Percentiles rank a stretch among this genome's conserved stretches.
Conservation (phyloP, 164 flowering plant genomes). For the Platanus orientalis region DNA sequence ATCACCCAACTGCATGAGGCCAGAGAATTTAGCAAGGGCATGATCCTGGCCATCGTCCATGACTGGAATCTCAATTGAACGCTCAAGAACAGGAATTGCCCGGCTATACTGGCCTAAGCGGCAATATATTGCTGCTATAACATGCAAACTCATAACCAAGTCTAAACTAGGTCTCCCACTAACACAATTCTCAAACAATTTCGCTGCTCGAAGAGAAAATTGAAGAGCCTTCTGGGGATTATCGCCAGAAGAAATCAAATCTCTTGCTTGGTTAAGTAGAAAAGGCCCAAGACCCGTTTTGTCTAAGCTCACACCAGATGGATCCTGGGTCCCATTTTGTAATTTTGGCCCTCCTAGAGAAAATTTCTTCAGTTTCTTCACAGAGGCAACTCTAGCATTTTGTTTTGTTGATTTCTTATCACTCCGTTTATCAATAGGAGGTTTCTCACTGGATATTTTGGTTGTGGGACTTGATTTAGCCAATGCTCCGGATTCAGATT, state of each 20-base stretch:
- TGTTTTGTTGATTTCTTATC: constrained; percentile 33
- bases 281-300: constrained; percentile 78
- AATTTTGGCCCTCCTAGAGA: constrained; percentile 29
- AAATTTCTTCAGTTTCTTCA: constrained; percentile 42
- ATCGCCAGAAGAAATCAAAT: constrained; percentile 76
- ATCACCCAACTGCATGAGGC: constrained; percentile 95
- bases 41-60: constrained; percentile 76
- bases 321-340: constrained; percentile 39
- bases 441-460: constrained; percentile 39
- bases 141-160: constrained; percentile 85
- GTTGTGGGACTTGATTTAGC: constrained; percentile 40
- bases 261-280: constrained; percentile 83
- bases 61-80: constrained; percentile 68
- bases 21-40: constrained; percentile 90
- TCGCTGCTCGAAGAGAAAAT: constrained; percentile 71
- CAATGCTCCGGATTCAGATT: constrained; percentile 36
- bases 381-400: constrained; percentile 20
- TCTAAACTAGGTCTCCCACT: constrained; percentile 78
- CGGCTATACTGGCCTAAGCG: constrained; percentile 67
- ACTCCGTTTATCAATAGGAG: constrained; percentile 37
- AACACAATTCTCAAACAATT: constrained; percentile 71
- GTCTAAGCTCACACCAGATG: constrained; percentile 42
- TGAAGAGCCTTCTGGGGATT: constrained; percentile 73
- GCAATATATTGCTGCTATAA: constrained; percentile 83
- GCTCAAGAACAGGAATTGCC: constrained; percentile 81